Percentiles rank a stretch among this genome's conserved stretches.
Conservation (phyloP, 768 basidiomycete genomes). For the Suillus subluteus region DNA sequence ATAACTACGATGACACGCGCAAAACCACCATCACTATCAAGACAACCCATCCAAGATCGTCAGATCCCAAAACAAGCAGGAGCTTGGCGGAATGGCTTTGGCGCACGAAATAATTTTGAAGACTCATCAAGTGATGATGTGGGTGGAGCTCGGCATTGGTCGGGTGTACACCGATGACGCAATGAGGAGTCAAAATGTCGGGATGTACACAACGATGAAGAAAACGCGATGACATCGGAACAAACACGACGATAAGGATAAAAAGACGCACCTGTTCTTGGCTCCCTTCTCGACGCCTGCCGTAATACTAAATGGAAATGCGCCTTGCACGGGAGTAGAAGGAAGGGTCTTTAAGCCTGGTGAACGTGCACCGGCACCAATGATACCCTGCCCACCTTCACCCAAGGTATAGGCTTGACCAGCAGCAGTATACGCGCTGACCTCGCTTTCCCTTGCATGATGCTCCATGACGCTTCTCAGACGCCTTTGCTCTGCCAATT, state of each 20-base stretch:
- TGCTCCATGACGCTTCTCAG: slow-evolving; percentile 92
- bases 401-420: slow-evolving; percentile 15
- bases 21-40: background rate
- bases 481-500: slow-evolving; percentile 87
- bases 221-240: background rate
- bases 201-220: slow-evolving; percentile 3
- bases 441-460: slow-evolving; percentile 67
- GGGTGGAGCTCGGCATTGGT: background rate
- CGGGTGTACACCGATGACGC: slow-evolving; percentile 1
- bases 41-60: background rate
- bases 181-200: background rate
- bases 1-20: background rate
- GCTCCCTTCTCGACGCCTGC: slow-evolving; percentile 94
- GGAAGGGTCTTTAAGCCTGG: slow-evolving; percentile 19
- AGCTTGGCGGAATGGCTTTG: background rate
- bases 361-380: background rate
- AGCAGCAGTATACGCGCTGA: slow-evolving; percentile 9
- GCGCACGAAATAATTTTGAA: background rate
- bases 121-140: background rate
- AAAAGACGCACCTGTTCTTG: slow-evolving; percentile 77
- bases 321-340: slow-evolving; percentile 20
- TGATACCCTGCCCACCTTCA: background rate
- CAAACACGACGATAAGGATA: background rate
- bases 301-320: slow-evolving; percentile 89
- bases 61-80: background rate